Evolutionary conservation across 106 monocot species (phyloP), one percentile per base, ranked within the genome.

Genomic region (Amphibolis antarctica): DNA sequence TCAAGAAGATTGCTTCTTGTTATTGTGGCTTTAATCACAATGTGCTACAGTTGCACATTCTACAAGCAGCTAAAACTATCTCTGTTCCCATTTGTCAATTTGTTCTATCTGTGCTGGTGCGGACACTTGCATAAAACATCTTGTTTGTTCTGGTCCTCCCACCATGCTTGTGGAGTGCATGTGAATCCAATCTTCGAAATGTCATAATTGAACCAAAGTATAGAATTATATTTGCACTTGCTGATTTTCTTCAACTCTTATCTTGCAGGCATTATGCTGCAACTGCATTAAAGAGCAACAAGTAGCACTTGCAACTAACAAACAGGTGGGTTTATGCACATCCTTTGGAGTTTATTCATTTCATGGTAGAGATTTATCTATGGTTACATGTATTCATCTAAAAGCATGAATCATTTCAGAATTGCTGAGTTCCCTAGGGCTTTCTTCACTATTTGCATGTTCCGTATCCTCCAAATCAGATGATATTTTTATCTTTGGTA

Each of bases 221-320:
- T 20, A 15, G 46, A 17, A 12, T 12, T 21, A 5, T 23, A 12
- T 46, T 14, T 45, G 26, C 17, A 65, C 11, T 9, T 71, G 48
- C 31, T 52, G 22, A 6, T 63, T 44, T 59, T 1, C 53, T 50
- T 56, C 20, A 9, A 51, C 28, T 67, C 20, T 65, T 44, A 21
- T 54, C 11, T 5, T 74, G 78, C 78, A 96, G 96, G 86, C 96
- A 69, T 76, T 85, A 53, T 96, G 86, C 68, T 76, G 76, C 64
- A 90, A 90, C 60, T 84, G 84, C 27, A 66, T 78, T 30, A 58
- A 96, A 71, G 84, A 90, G 65, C 71, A 90, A 36, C 79, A 96
- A 77, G 72, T 80, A 60, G 90, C 82, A 31, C 66, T 80, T 76
- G 79, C 86, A 55, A 90, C 86, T 62, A 87, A 82, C 43, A 65